Conservation (phyloP, 768 basidiomycete genomes). For the Hydnomerulius pinastri region DNA sequence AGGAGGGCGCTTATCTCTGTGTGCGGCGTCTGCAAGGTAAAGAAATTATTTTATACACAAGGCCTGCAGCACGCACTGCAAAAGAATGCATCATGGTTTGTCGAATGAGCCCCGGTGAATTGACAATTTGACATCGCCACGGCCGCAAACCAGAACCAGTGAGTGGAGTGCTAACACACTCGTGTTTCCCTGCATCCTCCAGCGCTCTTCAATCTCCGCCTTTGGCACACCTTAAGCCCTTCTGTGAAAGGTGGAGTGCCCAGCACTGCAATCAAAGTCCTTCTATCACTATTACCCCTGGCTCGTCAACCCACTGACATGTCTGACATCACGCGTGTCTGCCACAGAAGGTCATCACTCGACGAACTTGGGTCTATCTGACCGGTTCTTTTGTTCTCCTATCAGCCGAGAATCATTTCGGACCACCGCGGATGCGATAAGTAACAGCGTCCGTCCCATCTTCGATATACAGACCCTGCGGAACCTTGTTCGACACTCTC, state of each 20-base stretch:
- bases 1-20: too few species aligned
- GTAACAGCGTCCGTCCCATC: not conserved
- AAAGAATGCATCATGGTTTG: too few species aligned
- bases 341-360: slow-evolving; percentile 1
- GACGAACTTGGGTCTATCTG: not conserved
- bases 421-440: not conserved
- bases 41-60: too few species aligned
- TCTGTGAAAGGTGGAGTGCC: not conserved
- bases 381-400: not conserved
- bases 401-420: not conserved
- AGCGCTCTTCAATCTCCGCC: not conserved
- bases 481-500: too few species aligned
- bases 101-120: too few species aligned
- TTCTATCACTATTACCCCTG: not conserved
- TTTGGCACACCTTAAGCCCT: not conserved
- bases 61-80: too few species aligned
- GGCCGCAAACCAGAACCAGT: too few species aligned
- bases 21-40: too few species aligned
- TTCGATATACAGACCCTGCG: not conserved
- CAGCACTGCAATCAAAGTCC: not conserved
- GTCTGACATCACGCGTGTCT: not conserved
- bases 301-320: too few species aligned
- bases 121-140: not conserved
- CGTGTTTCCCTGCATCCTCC: not conserved
- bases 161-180: not conserved